These are phyloP conservation scores for Xylariales sp. DNA, from an alignment of 2,329 filamentous ascomycete genomes.

Conservation along the genomic window DNA sequence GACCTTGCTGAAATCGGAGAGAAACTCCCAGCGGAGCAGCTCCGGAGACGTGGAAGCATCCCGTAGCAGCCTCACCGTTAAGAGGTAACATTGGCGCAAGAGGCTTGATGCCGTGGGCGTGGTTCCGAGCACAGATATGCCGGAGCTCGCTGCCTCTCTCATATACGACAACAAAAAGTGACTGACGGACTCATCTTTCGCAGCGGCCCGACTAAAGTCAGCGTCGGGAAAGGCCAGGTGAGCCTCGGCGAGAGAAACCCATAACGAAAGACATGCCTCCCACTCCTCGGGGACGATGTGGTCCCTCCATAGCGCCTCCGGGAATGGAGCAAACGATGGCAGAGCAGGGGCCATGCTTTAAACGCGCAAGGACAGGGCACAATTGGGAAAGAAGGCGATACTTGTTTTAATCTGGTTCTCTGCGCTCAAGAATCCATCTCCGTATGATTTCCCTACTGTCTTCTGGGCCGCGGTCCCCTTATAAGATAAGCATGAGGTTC, in stretches of 20 bases:
- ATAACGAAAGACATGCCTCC: constrained; percentile 72
- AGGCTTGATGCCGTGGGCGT: constrained; percentile 39
- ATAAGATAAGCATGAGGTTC: too few relatives aligned
- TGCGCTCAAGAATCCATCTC: too few relatives aligned
- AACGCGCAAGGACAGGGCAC: neutral
- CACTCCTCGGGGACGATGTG: constrained; percentile 68
- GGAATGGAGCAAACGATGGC: constrained; percentile 75
- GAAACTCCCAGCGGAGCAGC: constrained; percentile 61
- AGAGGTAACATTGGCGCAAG: constrained; percentile 59
- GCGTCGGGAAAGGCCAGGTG: constrained; percentile 56
- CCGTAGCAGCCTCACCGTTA: constrained; percentile 55
- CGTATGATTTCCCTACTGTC: too few relatives aligned
- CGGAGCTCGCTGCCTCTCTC: constrained; percentile 42
- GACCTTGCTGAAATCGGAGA: constrained; percentile 62
- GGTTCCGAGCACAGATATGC: constrained; percentile 27
- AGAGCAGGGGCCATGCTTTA: constrained; percentile 39
- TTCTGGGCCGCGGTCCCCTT: too few relatives aligned
- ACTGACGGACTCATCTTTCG: constrained; percentile 53
- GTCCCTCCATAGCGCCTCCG: constrained; percentile 61
- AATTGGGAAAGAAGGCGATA: too few relatives aligned
- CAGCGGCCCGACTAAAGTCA: constrained; percentile 47
- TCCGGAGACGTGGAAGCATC: constrained; percentile 33
- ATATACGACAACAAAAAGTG: constrained; percentile 66
- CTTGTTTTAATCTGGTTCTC: too few relatives aligned
- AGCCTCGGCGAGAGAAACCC: constrained; percentile 63